Percentiles rank a stretch among this genome's conserved stretches.
Evolutionary conservation across 495 filamentous ascomycete species (phyloP).

Genomic region (Aspergillus egyptiacus): DNA sequence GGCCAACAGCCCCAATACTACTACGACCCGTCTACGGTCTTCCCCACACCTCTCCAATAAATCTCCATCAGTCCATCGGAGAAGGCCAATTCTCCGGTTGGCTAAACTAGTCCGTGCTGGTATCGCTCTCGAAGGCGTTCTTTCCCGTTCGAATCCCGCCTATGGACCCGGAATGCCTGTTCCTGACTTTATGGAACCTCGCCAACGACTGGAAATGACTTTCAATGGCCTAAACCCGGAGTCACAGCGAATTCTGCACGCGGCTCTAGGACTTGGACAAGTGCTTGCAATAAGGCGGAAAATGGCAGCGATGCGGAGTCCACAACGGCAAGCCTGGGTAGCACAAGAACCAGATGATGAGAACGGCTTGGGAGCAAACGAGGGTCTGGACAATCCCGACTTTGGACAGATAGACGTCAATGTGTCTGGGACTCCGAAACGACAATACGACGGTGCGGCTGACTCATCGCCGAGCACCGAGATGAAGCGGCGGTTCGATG

Average conservation of each 20-base stretch:
- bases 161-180: background rate
- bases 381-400: conserved; percentile 5
- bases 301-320: conserved; percentile 15
- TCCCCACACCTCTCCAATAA: background rate
- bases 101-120: conserved; percentile 41
- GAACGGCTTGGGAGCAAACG: conserved; percentile 1
- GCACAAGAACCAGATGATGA: no score
- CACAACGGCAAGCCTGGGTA: background rate
- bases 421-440: conserved; percentile 13
- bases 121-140: conserved; percentile 41
- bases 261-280: conserved; percentile 45
- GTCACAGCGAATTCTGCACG: conserved; percentile 39
- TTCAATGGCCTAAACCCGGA: conserved; percentile 43
- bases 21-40: background rate
- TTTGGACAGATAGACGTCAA: background rate
- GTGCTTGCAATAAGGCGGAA: conserved; percentile 36
- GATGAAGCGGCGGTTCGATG: conserved; percentile 31
- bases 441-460: conserved; percentile 2
- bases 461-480: conserved; percentile 13
- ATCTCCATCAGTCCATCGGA: background rate
- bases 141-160: conserved; percentile 21
- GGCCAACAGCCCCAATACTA: background rate
- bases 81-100: conserved; percentile 27
- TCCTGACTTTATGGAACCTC: conserved; percentile 18
- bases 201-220: conserved; percentile 33